These are phyloP conservation scores for Chenopodium berlandieri DNA, from an alignment of 148 eudicot genomes.

Conservation along the genomic window DNA sequence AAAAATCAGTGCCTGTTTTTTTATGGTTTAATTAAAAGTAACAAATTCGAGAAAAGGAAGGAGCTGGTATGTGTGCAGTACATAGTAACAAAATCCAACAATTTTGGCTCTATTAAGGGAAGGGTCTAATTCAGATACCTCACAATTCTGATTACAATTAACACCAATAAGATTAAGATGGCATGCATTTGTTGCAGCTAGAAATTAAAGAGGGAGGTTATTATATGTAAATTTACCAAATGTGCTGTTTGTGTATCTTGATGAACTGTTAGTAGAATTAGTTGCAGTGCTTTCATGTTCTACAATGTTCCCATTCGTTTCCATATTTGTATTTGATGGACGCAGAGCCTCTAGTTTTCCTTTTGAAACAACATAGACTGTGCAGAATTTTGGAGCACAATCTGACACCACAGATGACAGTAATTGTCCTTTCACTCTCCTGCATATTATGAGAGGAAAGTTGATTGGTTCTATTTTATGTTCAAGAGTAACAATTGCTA, in stretches of 20 bases:
- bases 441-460: slow-evolving; percentile 17
- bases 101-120: background rate
- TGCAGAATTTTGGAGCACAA: slow-evolving; percentile 62
- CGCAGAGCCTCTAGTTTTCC: slow-evolving; percentile 76
- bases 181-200: background rate
- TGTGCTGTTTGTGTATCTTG: slow-evolving; percentile 50
- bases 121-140: background rate
- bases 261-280: slow-evolving; percentile 47
- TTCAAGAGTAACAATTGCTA: background rate
- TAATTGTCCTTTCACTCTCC: slow-evolving; percentile 47
- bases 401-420: slow-evolving; percentile 69
- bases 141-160: background rate
- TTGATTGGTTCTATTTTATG: background rate
- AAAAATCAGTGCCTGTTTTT: background rate
- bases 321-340: slow-evolving; percentile 59
- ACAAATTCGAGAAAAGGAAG: background rate
- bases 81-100: background rate
- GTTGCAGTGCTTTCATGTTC: slow-evolving; percentile 49
- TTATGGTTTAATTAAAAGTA: background rate
- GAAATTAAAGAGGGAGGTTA: background rate
- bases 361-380: slow-evolving; percentile 75
- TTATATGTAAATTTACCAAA: slow-evolving; percentile 28
- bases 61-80: background rate
- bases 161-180: background rate
- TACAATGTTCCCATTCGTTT: slow-evolving; percentile 29